Evolutionary conservation across 352 stramenopile genomes (phyloP).

Genomic region (Phytophthora pseudosyringae): DNA sequence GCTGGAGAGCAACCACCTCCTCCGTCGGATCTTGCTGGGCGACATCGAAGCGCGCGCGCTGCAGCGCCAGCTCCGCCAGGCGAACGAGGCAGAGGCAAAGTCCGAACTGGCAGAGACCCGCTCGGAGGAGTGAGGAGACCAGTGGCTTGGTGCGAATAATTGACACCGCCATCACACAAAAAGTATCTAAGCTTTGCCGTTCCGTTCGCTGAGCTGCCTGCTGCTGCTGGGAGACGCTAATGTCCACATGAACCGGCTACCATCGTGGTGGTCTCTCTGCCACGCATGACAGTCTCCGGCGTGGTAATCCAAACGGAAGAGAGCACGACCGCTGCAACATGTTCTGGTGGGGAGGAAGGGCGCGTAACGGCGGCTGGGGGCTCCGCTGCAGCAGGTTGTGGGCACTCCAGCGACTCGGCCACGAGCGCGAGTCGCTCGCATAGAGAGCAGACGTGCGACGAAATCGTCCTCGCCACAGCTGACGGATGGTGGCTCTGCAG

Average conservation of each 20-base stretch:
- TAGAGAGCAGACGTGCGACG: constrained; percentile 20
- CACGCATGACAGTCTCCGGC: not conserved
- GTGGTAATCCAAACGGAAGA: constrained; percentile 26
- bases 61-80: constrained; percentile 10
- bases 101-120: constrained; percentile 25
- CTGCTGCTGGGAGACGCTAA: constrained; percentile 11
- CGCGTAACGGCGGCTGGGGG: constrained; percentile 15
- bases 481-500: constrained; percentile 15
- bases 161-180: constrained; percentile 7
- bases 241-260: constrained; percentile 2
- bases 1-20: constrained; percentile 37
- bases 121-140: constrained; percentile 11
- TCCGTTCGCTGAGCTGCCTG: not conserved
- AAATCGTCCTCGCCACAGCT: constrained; percentile 18
- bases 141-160: not conserved
- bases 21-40: constrained; percentile 39
- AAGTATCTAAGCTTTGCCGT: constrained; percentile 6
- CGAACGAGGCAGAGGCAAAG: constrained; percentile 25
- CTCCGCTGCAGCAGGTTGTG: not conserved
- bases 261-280: constrained; percentile 3
- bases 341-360: constrained; percentile 7
- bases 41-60: constrained; percentile 24
- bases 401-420: constrained; percentile 1
- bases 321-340: constrained; percentile 27
- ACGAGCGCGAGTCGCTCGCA: constrained; percentile 7